These are phyloP conservation scores for Astrothelium macrocarpum DNA, from an alignment of 495 filamentous ascomycete species.

Conservation along the genomic window DNA sequence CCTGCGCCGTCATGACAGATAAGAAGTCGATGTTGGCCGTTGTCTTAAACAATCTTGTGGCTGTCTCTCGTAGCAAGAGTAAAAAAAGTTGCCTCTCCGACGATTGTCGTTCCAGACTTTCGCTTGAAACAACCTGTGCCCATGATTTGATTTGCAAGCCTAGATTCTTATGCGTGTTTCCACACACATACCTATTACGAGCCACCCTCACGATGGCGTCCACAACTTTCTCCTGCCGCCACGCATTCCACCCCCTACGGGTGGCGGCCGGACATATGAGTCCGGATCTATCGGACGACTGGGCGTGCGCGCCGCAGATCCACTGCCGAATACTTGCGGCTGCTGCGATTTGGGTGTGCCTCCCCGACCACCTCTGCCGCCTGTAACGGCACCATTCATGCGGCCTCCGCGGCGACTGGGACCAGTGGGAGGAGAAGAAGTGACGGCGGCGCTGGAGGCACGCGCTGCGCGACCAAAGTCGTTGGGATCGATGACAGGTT, in stretches of 20 bases:
- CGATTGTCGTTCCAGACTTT: neutral
- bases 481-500: constrained; percentile 31
- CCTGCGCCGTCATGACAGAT: too few relatives aligned
- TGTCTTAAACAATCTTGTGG: neutral
- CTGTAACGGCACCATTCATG: neutral
- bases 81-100: neutral
- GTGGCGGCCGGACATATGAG: neutral
- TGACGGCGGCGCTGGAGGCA: neutral
- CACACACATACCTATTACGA: too few relatives aligned
- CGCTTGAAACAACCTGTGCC: neutral
- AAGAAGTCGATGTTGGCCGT: neutral
- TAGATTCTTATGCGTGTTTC: too few relatives aligned
- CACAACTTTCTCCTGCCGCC: neutral
- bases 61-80: neutral
- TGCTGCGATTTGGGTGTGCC: neutral
- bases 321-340: neutral
- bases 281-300: neutral
- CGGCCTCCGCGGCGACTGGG: neutral
- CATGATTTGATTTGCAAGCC: neutral
- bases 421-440: neutral
- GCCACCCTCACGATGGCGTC: neutral
- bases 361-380: neutral
- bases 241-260: neutral
- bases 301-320: neutral
- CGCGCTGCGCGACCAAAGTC: constrained; percentile 26